A percentile compares a stretch with the other conserved stretches of the same genome.
These are phyloP conservation scores for Musa troglodytarum DNA, from an alignment of 176 grass and related monocot genomes.

Conservation along the genomic window DNA sequence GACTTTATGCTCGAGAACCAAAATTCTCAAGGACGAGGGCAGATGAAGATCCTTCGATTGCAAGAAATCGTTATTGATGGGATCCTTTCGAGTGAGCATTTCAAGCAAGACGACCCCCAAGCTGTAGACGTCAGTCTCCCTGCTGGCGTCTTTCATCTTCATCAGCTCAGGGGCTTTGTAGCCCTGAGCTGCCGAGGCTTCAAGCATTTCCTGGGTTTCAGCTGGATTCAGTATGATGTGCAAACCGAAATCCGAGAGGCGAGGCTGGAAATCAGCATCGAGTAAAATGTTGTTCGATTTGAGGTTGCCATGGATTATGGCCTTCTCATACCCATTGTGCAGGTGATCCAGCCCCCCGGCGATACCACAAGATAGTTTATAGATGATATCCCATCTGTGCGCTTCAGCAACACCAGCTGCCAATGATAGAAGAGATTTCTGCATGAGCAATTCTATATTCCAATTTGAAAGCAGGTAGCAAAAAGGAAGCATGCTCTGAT, in stretches of 20 bases:
- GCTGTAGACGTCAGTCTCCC: conserved; percentile 61
- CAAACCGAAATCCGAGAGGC: conserved; percentile 76
- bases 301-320: conserved; percentile 78
- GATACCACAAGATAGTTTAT: conserved; percentile 71
- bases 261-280: conserved; percentile 78
- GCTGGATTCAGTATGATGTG: conserved; percentile 56
- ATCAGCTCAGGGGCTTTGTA: conserved; percentile 84
- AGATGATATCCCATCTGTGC: conserved; percentile 79
- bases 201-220: conserved; percentile 66
- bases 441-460: neutral
- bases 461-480: neutral
- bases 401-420: conserved; percentile 82
- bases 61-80: conserved; percentile 7
- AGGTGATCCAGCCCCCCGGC: conserved; percentile 83
- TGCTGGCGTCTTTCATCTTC: conserved; percentile 62
- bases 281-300: conserved; percentile 90
- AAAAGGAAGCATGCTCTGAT: neutral
- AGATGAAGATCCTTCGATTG: conserved; percentile 18
- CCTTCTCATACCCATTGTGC: conserved; percentile 54
- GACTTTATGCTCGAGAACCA: conserved; percentile 25
- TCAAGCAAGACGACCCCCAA: conserved; percentile 41
- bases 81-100: conserved; percentile 79
- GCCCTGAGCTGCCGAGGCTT: conserved; percentile 48
- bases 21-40: conserved; percentile 6
- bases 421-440: neutral